Conservation (phyloP, 345 rosid genomes). For the Cardamine resedifolia region DNA sequence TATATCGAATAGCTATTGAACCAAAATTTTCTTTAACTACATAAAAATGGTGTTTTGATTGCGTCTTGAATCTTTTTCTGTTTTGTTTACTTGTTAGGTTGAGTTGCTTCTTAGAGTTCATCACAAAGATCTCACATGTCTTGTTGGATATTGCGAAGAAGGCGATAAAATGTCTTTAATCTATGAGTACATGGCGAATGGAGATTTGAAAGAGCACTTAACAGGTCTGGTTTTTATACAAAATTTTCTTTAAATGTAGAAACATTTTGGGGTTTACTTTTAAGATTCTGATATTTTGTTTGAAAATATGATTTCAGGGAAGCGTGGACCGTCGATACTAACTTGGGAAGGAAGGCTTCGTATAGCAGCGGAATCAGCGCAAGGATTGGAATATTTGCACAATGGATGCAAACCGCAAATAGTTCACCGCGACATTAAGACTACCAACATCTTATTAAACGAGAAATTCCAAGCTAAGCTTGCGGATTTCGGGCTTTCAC, state of each 20-base stretch:
- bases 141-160: slow-evolving; percentile 59
- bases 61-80: background rate
- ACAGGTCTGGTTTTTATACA: slow-evolving; percentile 25
- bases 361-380: slow-evolving; percentile 55
- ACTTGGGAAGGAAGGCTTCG: slow-evolving; percentile 55
- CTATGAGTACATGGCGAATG: slow-evolving; percentile 61
- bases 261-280: background rate
- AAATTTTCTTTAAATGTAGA: background rate
- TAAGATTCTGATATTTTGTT: slow-evolving; percentile 3
- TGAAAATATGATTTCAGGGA: slow-evolving; percentile 22
- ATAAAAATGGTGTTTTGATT: background rate
- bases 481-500: slow-evolving; percentile 64
- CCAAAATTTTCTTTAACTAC: background rate
- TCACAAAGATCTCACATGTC: slow-evolving; percentile 46
- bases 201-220: slow-evolving; percentile 48
- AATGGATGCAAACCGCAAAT: slow-evolving; percentile 63
- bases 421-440: slow-evolving; percentile 57
- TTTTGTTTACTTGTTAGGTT: slow-evolving; percentile 34
- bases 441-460: slow-evolving; percentile 56
- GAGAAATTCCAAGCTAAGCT: slow-evolving; percentile 62
- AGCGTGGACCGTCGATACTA: slow-evolving; percentile 33
- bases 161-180: slow-evolving; percentile 42
- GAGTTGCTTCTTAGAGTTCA: slow-evolving; percentile 46
- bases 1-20: background rate
- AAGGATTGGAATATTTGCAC: slow-evolving; percentile 52